Evolutionary conservation across 2,329 filamentous ascomycete species (phyloP), one percentile per base, ranked within the genome.

Genomic region (Leptodontidium sp.): DNA sequence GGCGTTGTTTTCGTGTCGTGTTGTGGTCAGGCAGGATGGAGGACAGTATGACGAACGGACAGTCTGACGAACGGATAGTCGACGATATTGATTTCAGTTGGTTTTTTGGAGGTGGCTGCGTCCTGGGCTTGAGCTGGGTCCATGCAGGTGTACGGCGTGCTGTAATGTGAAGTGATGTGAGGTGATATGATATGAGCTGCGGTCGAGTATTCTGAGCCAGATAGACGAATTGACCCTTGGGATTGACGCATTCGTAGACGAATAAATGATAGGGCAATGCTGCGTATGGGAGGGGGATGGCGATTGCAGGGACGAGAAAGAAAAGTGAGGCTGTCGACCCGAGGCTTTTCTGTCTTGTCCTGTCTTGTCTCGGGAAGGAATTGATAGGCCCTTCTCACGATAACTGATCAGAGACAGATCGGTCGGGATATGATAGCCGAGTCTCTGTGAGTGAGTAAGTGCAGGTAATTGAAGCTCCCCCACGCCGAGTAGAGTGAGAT

Each of bases 241-340:
- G 6, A 21, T 32, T 32, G 29, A 32, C 4, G 21, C 21, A 9
- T 59, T 59, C 35, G 24, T 17, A 53, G 50, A 45, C n/a, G 29
- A 32, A 32, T 32, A 32, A 32, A 32, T 32, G 29, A 6, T 6
- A 32, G 29, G 29, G 29, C 29, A 32, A 32, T 32, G 3, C 29
- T 12, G n/a, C 12, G 12, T 43, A 29, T 45, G 55, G 35, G 29
- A 49, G 24, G 40, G 55, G n/a, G 29, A 49, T 14, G 40, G 43
- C 59, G 26, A 50, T 26, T 62, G 59, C 59, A 45, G 12, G 45
- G 40, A 38, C 47, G 24, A 45, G 52, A 26, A 64, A 38, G 58
- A 70, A 70, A 70, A 66, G 69, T 68, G 69, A 70, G 69, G 69
- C 69, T 70, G 68, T 64, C 50, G 59, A 35, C 35, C 61, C 59